Percentiles rank a stretch among this genome's conserved stretches.
Evolutionary conservation across 1,284 basidiomycete species (phyloP).

Genomic region (Fistulinella staudtii): DNA sequence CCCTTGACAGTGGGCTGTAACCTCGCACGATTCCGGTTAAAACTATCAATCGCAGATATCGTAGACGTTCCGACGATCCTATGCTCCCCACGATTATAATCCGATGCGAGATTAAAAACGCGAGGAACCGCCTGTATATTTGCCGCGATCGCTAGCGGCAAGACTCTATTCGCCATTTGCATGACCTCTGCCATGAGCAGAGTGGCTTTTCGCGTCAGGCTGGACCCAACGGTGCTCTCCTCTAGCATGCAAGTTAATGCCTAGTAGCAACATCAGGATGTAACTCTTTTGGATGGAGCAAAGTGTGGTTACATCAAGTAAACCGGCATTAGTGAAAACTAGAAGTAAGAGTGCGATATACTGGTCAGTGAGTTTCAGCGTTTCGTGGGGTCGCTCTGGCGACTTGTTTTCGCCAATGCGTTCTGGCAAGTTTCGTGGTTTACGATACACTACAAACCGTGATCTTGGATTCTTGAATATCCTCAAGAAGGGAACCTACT

Average conservation of each 20-base stretch:
- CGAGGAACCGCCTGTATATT: constrained; percentile 84
- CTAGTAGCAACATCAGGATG: constrained; percentile 38
- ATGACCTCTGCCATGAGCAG: constrained; percentile 90
- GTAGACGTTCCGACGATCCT: constrained; percentile 83
- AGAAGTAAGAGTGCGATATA: constrained; percentile 89
- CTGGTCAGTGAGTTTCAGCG: constrained; percentile 86
- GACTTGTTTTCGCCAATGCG: constrained; percentile 30
- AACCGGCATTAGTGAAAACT: constrained; percentile 83
- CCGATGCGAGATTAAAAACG: constrained; percentile 81
- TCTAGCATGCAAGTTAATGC: constrained; percentile 82
- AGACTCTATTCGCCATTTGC: constrained; percentile 81
- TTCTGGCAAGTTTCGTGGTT: constrained; percentile 44
- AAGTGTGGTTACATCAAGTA: constrained; percentile 67
- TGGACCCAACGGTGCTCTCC: constrained; percentile 65
- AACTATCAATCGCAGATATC: constrained; percentile 85
- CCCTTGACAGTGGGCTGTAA: constrained; percentile 55
- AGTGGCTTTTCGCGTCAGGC: constrained; percentile 82
- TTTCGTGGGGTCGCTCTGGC: constrained; percentile 51
- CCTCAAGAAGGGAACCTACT: constrained; percentile 45
- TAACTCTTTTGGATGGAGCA: not conserved
- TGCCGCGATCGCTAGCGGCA: constrained; percentile 83
- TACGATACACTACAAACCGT: constrained; percentile 59
- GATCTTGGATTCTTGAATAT: not conserved
- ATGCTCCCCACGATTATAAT: constrained; percentile 69
- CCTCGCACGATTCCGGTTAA: constrained; percentile 80